Evolutionary conservation across 352 stramenopile species (phyloP).

Genomic region (Globisporangium echinulatum): DNA sequence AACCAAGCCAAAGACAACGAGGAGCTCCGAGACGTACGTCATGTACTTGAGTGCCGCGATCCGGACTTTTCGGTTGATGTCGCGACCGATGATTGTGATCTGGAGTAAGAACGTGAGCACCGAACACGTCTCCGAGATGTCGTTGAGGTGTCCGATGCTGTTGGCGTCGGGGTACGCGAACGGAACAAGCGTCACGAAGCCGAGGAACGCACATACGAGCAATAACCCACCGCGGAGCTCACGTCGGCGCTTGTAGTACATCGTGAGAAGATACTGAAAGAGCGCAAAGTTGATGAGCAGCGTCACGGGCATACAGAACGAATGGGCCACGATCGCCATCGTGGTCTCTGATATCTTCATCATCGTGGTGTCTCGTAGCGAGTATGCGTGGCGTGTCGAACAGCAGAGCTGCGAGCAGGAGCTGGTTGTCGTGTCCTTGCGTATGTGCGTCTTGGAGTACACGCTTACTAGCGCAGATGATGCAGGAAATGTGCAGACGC

Average conservation of each 20-base stretch:
- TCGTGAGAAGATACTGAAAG: constrained; percentile 26
- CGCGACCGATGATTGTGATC: constrained; percentile 28
- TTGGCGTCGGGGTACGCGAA: constrained; percentile 15
- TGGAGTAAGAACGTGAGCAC: constrained; percentile 26
- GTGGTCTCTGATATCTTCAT: background rate
- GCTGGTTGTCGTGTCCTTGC: no score
- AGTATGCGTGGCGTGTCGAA: no score
- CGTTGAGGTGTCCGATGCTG: constrained; percentile 19
- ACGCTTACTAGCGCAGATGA: no score
- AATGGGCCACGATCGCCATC: background rate
- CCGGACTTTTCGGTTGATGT: constrained; percentile 25
- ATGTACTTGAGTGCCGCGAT: constrained; percentile 15
- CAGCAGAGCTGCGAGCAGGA: no score
- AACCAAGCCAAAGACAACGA: constrained; percentile 11
- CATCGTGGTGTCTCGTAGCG: background rate
- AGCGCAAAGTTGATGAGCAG: constrained; percentile 30
- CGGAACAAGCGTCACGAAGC: constrained; percentile 14
- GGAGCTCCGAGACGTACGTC: constrained; percentile 5
- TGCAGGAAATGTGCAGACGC: no score
- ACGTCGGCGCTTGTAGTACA: constrained; percentile 18
- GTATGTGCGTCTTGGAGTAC: no score
- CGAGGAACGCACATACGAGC: constrained; percentile 11
- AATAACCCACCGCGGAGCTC: background rate
- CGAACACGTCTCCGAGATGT: constrained; percentile 28
- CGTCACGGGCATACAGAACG: constrained; percentile 1